Percentiles rank a stretch among this genome's conserved stretches.
Conservation (phyloP, 83 land plant genomes). For the Picea mariana region DNA sequence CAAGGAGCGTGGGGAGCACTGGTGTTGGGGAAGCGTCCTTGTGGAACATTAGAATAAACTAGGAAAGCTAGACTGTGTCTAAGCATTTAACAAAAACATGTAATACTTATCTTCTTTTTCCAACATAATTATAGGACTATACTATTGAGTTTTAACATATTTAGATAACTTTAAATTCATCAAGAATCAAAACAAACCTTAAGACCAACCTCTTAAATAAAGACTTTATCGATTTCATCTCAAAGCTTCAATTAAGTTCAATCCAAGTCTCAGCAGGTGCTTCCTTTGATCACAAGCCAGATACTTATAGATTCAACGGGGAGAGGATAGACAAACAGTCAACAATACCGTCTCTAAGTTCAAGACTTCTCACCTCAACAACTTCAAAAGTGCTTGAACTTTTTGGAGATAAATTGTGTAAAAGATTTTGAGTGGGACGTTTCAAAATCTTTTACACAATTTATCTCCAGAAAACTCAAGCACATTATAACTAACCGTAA, state of each 20-base stretch:
- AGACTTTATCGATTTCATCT: background rate
- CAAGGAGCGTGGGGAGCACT: background rate
- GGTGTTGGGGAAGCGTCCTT: background rate
- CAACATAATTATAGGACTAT: background rate
- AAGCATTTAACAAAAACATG: background rate
- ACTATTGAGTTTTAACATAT: background rate
- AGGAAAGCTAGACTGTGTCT: background rate
- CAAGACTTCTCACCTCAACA: too few relatives aligned
- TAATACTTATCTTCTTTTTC: background rate
- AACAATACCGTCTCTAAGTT: too few relatives aligned
- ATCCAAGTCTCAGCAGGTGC: too few relatives aligned
- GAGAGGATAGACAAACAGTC: too few relatives aligned
- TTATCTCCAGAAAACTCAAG: too few relatives aligned
- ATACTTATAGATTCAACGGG: too few relatives aligned
- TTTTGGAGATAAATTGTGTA: too few relatives aligned
- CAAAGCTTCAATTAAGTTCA: background rate
- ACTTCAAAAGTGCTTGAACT: too few relatives aligned
- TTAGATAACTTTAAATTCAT: background rate
- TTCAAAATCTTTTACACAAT: too few relatives aligned
- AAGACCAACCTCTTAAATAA: background rate
- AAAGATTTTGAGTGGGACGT: too few relatives aligned
- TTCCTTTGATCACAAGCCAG: too few relatives aligned
- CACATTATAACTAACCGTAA: too few relatives aligned
- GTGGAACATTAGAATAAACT: background rate
- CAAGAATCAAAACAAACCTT: background rate